These are phyloP conservation scores for Plasmopara viticola DNA, from an alignment of 352 stramenopile genomes.

Conservation along the genomic window DNA sequence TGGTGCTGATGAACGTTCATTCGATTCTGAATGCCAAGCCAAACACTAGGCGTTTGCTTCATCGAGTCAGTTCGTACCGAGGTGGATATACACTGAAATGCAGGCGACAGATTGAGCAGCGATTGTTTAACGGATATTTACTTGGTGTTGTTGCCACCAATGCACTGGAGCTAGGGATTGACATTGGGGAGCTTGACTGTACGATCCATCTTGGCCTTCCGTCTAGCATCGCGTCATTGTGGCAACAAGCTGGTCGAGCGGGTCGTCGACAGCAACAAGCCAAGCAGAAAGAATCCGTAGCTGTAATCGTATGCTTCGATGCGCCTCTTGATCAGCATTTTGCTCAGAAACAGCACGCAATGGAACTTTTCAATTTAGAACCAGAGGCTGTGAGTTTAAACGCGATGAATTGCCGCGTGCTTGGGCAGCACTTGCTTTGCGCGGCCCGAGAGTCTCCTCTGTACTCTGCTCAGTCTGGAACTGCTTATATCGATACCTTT, in stretches of 20 bases:
- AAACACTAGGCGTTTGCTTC: conserved; percentile 24
- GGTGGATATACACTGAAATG: conserved; percentile 93
- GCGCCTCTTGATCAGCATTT: conserved; percentile 92
- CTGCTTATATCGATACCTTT: conserved; percentile 55
- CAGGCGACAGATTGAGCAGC: conserved; percentile 90
- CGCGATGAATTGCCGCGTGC: conserved; percentile 75
- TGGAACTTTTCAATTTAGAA: conserved; percentile 59
- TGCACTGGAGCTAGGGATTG: conserved; percentile 96
- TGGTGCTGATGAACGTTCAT: conserved; percentile 86
- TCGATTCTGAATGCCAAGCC: conserved; percentile 44
- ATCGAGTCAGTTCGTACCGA: conserved; percentile 89
- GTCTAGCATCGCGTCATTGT: conserved; percentile 88
- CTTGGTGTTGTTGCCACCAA: conserved; percentile 94
- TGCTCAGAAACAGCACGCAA: conserved; percentile 39
- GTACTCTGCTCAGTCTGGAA: conserved; percentile 52
- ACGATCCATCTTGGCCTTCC: conserved; percentile 96
- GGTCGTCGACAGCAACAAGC: conserved; percentile 75
- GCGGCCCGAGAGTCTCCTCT: conserved; percentile 90
- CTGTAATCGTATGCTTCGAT: conserved; percentile 94
- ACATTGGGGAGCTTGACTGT: conserved; percentile 91
- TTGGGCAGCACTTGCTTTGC: conserved; percentile 92
- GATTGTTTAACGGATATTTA: conserved; percentile 93
- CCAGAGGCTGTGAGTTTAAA: conserved; percentile 84
- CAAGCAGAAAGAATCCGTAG: conserved; percentile 67
- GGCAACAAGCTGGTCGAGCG: conserved; percentile 95